Conservation (phyloP, 73 alveolate species). For the Stentor coeruleus region DNA sequence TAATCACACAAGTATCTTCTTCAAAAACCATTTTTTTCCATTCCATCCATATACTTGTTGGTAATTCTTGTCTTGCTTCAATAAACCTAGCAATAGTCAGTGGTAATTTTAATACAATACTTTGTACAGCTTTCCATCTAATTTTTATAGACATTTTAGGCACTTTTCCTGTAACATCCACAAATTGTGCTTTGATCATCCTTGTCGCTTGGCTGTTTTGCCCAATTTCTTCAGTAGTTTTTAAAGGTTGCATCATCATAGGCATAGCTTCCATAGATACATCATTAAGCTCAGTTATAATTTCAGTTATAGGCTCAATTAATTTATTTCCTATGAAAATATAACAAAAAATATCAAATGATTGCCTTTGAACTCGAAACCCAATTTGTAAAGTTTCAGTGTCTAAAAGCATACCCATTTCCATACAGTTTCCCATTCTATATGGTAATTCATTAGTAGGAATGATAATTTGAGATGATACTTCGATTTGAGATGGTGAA, state of each 20-base stretch:
- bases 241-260: neutral
- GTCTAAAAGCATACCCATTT: neutral
- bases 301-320: constrained; percentile 1
- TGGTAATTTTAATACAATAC: neutral
- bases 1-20: neutral
- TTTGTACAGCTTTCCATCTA: neutral
- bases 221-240: neutral
- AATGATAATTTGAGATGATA: neutral
- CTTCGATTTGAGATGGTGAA: neutral
- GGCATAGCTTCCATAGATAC: neutral
- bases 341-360: neutral
- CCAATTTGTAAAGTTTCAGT: neutral
- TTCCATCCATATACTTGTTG: neutral
- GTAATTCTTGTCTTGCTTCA: neutral
- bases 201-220: neutral
- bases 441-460: neutral
- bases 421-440: neutral
- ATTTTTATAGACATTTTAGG: neutral
- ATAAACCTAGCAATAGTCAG: neutral
- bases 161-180: neutral
- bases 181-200: neutral
- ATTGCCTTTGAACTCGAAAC: neutral
- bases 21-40: neutral
- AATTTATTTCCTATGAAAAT: neutral
- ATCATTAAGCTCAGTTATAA: neutral